Conservation (phyloP, 225 moss, liverwort and hornwort species). For the Pleurozium schreberi region DNA sequence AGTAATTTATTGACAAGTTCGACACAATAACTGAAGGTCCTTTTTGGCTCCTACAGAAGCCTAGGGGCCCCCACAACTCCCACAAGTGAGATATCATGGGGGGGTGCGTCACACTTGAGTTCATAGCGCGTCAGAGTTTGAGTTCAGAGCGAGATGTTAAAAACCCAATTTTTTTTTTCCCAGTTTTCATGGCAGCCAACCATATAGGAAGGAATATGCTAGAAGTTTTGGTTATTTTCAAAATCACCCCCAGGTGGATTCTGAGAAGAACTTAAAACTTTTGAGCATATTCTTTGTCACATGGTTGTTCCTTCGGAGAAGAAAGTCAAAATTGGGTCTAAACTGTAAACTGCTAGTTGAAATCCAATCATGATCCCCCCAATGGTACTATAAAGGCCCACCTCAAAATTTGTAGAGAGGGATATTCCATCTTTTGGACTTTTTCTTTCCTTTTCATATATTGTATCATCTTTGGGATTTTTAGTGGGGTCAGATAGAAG, state of each 20-base stretch:
- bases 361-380: fast-evolving
- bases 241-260: fast-evolving
- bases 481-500: no score
- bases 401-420: background rate
- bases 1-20: background rate
- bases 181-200: no score
- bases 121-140: background rate
- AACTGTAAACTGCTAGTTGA: no score
- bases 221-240: background rate
- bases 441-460: background rate
- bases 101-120: background rate
- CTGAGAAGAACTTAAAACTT: background rate
- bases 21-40: no score
- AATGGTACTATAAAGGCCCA: background rate
- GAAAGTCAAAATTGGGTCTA: background rate
- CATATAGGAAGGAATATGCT: background rate
- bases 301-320: fast-evolving
- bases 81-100: background rate
- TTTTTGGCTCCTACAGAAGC: background rate
- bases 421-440: background rate
- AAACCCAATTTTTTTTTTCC: background rate
- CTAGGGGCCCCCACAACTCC: no score
- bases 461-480: background rate
- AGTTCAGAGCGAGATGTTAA: background rate
- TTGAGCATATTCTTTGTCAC: background rate